Conservation (phyloP, 1,284 basidiomycete genomes). For the Cryptococcus hybrid region DNA sequence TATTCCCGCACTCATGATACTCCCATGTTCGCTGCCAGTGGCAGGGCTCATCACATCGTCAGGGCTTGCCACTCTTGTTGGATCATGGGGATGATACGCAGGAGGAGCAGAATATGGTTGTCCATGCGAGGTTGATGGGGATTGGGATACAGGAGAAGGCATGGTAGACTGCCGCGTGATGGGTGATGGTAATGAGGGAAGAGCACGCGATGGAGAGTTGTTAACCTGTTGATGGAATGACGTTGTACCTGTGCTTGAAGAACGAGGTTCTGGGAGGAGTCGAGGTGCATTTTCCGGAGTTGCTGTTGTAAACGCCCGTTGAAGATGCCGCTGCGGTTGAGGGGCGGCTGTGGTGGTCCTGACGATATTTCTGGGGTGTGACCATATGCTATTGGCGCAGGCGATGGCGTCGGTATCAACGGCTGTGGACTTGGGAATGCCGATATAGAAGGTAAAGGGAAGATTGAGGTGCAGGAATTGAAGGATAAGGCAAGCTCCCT, state of each 20-base stretch:
- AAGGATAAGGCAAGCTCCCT: conserved; percentile 17
- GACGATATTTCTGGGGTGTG: conserved; percentile 10
- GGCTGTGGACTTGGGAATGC: conserved; percentile 19
- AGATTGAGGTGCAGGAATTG: conserved; percentile 28
- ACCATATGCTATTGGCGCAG: conserved; percentile 3
- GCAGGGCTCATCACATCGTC: conserved; percentile 31
- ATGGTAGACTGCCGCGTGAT: conserved; percentile 5
- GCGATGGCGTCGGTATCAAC: conserved; percentile 4
- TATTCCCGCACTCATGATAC: conserved; percentile 26
- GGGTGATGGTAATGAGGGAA: conserved; percentile 32
- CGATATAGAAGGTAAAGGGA: conserved; percentile 25
- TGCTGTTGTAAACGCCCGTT: conserved; percentile 38
- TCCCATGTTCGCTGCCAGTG: conserved; percentile 14
- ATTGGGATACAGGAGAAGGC: conserved; percentile 8
- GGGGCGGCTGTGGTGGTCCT: conserved; percentile 43
- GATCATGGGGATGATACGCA: conserved; percentile 1
- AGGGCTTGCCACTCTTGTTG: conserved; percentile 30
- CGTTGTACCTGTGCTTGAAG: conserved; percentile 13
- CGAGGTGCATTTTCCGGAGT: conserved; percentile 4
- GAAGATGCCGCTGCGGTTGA: conserved; percentile 41
- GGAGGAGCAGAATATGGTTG: conserved; percentile 7
- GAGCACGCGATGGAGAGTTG: conserved; percentile 31
- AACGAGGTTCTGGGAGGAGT: conserved; percentile 16
- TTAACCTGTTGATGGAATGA: conserved; percentile 8
- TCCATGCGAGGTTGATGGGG: conserved; percentile 5